A percentile compares a stretch with the other conserved stretches of the same genome.
These are phyloP conservation scores for Pseudogymnoascus sp. DNA, from an alignment of 2,329 filamentous ascomycete species.

Conservation along the genomic window DNA sequence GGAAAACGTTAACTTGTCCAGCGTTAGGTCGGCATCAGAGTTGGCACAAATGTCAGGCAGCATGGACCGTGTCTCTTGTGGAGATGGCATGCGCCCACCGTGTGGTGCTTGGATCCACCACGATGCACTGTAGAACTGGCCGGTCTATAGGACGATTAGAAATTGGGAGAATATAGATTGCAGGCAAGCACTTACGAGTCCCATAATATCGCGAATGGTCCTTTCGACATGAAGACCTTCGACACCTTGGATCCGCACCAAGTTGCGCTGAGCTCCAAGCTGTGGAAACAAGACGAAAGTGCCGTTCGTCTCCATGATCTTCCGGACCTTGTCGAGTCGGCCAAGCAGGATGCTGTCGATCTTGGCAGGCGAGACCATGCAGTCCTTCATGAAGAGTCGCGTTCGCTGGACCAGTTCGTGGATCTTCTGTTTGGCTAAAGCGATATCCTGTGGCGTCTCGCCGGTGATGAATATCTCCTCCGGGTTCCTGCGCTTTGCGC, in stretches of 20 bases:
- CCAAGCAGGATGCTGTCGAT: slow-evolving; percentile 89
- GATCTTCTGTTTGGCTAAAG: slow-evolving; percentile 82
- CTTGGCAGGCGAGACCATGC: slow-evolving; percentile 81
- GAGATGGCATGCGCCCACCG: slow-evolving; percentile 48
- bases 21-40: slow-evolving; percentile 88
- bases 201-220: slow-evolving; percentile 93
- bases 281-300: slow-evolving; percentile 90
- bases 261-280: slow-evolving; percentile 73
- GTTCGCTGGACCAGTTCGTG: slow-evolving; percentile 75
- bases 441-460: slow-evolving; percentile 74
- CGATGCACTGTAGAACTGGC: slow-evolving; percentile 94
- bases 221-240: slow-evolving; percentile 93
- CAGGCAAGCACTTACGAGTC: slow-evolving; percentile 53
- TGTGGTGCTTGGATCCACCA: slow-evolving; percentile 88
- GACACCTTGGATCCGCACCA: slow-evolving; percentile 83
- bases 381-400: slow-evolving; percentile 85
- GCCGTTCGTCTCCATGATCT: slow-evolving; percentile 94
- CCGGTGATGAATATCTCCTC: slow-evolving; percentile 95
- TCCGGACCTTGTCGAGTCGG: slow-evolving; percentile 90
- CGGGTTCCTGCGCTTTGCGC: slow-evolving; percentile 72
- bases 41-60: slow-evolving; percentile 93
- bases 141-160: slow-evolving; percentile 49
- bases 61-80: slow-evolving; percentile 75
- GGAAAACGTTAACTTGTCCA: slow-evolving; percentile 88
- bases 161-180: slow-evolving; percentile 13